Evolutionary conservation across 2,329 filamentous ascomycete species (phyloP), one percentile per base, ranked within the genome.

Genomic region (Sarocladium strictum): DNA sequence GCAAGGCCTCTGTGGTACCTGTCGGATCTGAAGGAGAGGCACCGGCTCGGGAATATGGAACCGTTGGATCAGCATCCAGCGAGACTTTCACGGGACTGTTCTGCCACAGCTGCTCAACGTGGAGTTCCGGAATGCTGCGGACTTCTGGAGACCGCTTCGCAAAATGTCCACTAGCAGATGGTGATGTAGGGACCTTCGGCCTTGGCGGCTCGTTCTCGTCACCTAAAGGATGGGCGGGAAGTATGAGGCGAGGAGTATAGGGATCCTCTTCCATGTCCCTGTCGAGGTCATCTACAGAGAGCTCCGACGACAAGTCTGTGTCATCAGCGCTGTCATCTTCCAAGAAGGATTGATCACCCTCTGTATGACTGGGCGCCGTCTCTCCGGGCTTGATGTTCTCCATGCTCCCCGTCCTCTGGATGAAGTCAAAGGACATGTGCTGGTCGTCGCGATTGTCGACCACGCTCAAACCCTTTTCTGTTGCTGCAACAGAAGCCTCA

Each of bases 231-330:
- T 73, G 68, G 1, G 62, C 59, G 4, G 71, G 72, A 4, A 73
- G 61, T 17, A 58, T 60, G 27, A 58, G 43, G 7, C 61, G 58
- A 12, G 60, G 58, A 17, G 58, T 54, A 54, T 56, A 54, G 12
- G 27, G 54, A 2, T 61, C 54, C 7, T 55, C 57, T 14, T 65
- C 66, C 27, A 53, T 6, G 6, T 32, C 27, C 33, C 24, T 53
- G 14, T 43, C 70, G 2, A 74, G 61, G 2, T 72, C 65, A n/a
- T 83, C 79, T 1, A 71, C 67, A 1, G 83, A 86, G 41, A 86
- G 60, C 59, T 86, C 83, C 0, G 83, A 86, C 2, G 83, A 87
- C 7, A 86, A 70, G 56, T 86, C 82, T 27, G 77, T 83, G 40
- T 76, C 77, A 43, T 72, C 67, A 41, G 76, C 74, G 53, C 77